Percentiles rank a stretch among this genome's conserved stretches.
Conservation (phyloP, 371 early-diverging fungal genomes). For the Syncephalastrum monosporum region DNA sequence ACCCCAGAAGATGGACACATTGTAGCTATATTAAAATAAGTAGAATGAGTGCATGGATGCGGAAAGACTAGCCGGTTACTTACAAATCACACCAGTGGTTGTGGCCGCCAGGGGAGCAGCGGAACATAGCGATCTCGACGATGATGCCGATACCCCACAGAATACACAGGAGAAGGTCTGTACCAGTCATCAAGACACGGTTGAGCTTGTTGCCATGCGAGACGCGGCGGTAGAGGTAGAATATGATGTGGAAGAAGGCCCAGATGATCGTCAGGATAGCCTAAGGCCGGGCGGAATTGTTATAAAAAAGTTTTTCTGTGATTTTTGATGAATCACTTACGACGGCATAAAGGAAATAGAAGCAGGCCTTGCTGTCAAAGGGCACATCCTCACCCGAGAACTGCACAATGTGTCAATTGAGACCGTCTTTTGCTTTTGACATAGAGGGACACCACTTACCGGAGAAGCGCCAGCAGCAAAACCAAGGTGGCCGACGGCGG, state of each 20-base stretch:
- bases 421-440: not conserved
- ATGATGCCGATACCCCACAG: constrained; percentile 59
- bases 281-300: constrained; percentile 20
- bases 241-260: constrained; percentile 42
- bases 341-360: constrained; percentile 48
- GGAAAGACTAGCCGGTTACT: too few relatives aligned
- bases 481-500: constrained; percentile 43
- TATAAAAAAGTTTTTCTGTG: constrained; percentile 3
- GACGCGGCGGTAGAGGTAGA: constrained; percentile 47
- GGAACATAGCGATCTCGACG: constrained; percentile 52
- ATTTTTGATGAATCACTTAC: constrained; percentile 18
- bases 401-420: constrained; percentile 12
- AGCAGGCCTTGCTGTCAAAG: constrained; percentile 35
- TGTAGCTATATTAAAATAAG: constrained; percentile 29
- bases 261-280: constrained; percentile 51
- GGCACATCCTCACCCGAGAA: constrained; percentile 35
- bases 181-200: constrained; percentile 42
- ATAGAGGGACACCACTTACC: constrained; percentile 23
- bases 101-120: constrained; percentile 45
- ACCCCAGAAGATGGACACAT: constrained; percentile 56
- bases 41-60: too few relatives aligned
- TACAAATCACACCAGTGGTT: constrained; percentile 51
- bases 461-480: constrained; percentile 54
- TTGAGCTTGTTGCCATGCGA: constrained; percentile 45
- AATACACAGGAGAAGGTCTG: constrained; percentile 50